Evolutionary conservation across 2,329 filamentous ascomycete genomes (phyloP).

Genomic region (Daldinia sp.): DNA sequence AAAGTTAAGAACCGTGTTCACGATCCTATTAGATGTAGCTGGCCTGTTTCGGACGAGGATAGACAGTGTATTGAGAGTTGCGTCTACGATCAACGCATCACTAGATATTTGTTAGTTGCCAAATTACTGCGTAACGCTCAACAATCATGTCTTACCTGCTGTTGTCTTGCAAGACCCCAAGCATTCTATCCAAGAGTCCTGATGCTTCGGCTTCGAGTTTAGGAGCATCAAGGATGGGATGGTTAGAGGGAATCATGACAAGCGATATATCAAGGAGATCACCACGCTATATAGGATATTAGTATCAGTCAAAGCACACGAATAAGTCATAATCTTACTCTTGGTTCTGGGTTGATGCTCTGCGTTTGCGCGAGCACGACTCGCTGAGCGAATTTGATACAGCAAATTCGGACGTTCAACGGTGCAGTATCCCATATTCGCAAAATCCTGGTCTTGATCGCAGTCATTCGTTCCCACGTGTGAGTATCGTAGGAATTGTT

Average conservation of each 20-base stretch:
- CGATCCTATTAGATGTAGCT: constrained; percentile 83
- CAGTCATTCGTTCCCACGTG: constrained; percentile 88
- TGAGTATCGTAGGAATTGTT: constrained; percentile 84
- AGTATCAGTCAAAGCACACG: constrained; percentile 38
- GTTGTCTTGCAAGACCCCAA: constrained; percentile 87
- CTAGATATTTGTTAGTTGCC: constrained; percentile 59
- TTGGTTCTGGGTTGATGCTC: constrained; percentile 82
- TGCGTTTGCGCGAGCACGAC: constrained; percentile 92
- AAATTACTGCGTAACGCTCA: not conserved
- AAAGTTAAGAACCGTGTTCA: constrained; percentile 88
- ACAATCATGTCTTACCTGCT: constrained; percentile 71
- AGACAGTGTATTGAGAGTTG: constrained; percentile 89
- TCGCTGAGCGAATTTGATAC: constrained; percentile 96
- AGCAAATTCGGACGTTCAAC: constrained; percentile 86
- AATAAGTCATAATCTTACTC: constrained; percentile 67
- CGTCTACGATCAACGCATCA: constrained; percentile 89
- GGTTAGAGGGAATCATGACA: constrained; percentile 84
- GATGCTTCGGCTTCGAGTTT: constrained; percentile 93
- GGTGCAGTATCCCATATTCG: constrained; percentile 86
- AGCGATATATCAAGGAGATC: constrained; percentile 81
- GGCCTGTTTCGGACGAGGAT: constrained; percentile 85
- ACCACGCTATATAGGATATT: constrained; percentile 55
- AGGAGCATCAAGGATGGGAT: constrained; percentile 81
- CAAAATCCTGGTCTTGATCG: constrained; percentile 90
- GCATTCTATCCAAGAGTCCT: constrained; percentile 88